phyloP scores from a whole-genome alignment of 345 rosid species.

The Gossypium stocksii region DNA sequence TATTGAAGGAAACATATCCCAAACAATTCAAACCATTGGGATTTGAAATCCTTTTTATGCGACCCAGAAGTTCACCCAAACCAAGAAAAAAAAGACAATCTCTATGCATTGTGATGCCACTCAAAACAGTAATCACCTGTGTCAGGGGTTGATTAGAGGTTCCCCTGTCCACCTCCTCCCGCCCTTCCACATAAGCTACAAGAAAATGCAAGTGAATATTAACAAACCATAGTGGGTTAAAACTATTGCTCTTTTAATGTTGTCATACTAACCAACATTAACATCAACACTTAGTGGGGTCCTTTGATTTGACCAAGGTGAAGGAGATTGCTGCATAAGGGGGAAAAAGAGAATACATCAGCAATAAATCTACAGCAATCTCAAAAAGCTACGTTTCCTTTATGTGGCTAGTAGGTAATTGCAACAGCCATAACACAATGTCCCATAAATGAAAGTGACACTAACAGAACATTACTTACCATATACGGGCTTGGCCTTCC shows the following conservation, averaged over 20 bases:
- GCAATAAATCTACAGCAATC: neutral
- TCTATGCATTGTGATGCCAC: constrained; percentile 13
- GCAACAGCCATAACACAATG: neutral
- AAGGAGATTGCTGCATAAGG: constrained; percentile 67
- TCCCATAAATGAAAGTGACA: neutral
- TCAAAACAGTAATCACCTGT: constrained; percentile 48
- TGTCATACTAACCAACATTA: constrained; percentile 73
- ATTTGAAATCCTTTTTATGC: neutral
- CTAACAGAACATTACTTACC: constrained; percentile 40
- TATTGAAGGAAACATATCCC: constrained; percentile 8
- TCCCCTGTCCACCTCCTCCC: constrained; percentile 85
- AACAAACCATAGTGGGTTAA: constrained; percentile 15
- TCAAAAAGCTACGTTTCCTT: neutral
- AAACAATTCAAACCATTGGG: constrained; percentile 4
- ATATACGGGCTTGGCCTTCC: constrained; percentile 80
- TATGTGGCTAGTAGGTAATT: neutral
- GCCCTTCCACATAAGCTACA: constrained; percentile 89
- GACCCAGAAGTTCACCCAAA: constrained; percentile 13
- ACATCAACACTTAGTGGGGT: constrained; percentile 70
- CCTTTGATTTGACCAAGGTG: constrained; percentile 83
- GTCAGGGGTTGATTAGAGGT: constrained; percentile 66
- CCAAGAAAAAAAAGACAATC: constrained; percentile 2
- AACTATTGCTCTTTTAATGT: constrained; percentile 4
- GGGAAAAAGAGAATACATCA: constrained; percentile 10
- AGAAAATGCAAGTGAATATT: constrained; percentile 14